A percentile compares a stretch with the other conserved stretches of the same genome.
Conservation (phyloP, 805 yeast genomes). For the Scheffersomyces stipitis region DNA sequence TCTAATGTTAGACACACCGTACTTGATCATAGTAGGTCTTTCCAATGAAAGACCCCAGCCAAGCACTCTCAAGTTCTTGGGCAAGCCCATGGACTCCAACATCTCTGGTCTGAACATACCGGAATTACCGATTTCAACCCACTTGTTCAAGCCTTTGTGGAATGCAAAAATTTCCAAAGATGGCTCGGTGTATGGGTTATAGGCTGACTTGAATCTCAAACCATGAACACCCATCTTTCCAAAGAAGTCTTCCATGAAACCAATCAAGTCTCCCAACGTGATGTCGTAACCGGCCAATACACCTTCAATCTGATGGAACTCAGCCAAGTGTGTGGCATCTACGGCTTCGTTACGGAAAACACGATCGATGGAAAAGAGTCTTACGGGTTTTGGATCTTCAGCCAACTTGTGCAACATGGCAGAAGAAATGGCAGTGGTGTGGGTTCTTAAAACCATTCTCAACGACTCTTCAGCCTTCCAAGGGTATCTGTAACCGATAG, state of each 20-base stretch:
- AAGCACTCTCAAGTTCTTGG: constrained; percentile 86
- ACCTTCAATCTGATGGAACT: constrained; percentile 99
- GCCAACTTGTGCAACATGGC: constrained; percentile 86
- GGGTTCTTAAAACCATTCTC: constrained; percentile 93
- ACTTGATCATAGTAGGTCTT: constrained; percentile 99
- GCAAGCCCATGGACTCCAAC: constrained; percentile 98
- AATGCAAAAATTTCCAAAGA: constrained; percentile 96
- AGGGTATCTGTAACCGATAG: constrained; percentile 97
- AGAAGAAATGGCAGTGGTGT: constrained; percentile 93
- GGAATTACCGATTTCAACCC: constrained; percentile 99
- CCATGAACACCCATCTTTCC: constrained; percentile 95
- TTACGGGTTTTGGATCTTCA: constrained; percentile 80
- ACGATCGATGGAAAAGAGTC: constrained; percentile 94
- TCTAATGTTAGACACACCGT: constrained; percentile 92
- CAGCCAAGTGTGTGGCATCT: constrained; percentile 98
- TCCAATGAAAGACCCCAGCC: constrained; percentile 98
- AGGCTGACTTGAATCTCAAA: constrained; percentile 96
- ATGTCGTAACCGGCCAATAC: constrained; percentile 95
- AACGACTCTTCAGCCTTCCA: constrained; percentile 93
- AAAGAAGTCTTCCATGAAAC: constrained; percentile 97
- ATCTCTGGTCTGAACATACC: constrained; percentile 99
- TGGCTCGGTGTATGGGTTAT: constrained; percentile 99
- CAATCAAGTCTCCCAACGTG: constrained; percentile 93
- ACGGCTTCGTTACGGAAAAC: constrained; percentile 99
- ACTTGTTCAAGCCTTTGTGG: constrained; percentile 90